Evolutionary conservation across 176 grass and related monocot species (phyloP).

Genomic region (Tuctoria greenei): DNA sequence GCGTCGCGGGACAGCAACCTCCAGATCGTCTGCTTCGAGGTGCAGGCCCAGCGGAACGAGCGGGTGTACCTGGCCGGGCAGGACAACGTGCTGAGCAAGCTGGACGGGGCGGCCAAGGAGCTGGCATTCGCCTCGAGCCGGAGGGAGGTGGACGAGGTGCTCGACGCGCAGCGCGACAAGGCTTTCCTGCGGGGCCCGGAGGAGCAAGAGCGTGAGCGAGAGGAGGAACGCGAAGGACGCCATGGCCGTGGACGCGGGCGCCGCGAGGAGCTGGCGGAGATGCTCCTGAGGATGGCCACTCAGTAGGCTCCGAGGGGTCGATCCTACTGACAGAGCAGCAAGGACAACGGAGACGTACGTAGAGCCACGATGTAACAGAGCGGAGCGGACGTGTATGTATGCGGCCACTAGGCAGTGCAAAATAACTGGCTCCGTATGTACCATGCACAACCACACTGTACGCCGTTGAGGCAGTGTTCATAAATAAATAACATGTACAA

Average conservation of each 20-base stretch:
- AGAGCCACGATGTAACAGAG: background rate
- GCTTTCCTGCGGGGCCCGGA: slow-evolving; percentile 52
- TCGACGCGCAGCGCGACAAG: slow-evolving; percentile 43
- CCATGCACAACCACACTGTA: background rate
- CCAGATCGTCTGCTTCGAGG: slow-evolving; percentile 69
- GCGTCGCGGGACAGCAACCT: slow-evolving; percentile 55
- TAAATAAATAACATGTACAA: slow-evolving; percentile 9
- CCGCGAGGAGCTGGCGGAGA: slow-evolving; percentile 8
- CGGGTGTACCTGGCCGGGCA: slow-evolving; percentile 66
- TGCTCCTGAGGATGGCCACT: slow-evolving; percentile 31
- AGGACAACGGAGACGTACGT: background rate
- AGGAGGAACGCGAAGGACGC: background rate
- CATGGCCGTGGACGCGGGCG: background rate
- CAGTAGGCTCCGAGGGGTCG: background rate
- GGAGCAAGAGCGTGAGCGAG: slow-evolving; percentile 1
- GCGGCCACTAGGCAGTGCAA: background rate
- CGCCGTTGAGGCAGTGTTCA: background rate
- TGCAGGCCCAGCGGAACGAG: slow-evolving; percentile 55
- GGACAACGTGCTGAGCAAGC: slow-evolving; percentile 57
- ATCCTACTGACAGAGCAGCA: too few species aligned
- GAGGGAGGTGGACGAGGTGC: slow-evolving; percentile 62
- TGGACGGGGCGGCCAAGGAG: slow-evolving; percentile 64
- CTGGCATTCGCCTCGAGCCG: slow-evolving; percentile 52
- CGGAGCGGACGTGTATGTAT: background rate
- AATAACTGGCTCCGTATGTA: slow-evolving; percentile 4